Base-by-base conservation (phyloP, 345 rosid species). In the Hypericum perforatum region DNA sequence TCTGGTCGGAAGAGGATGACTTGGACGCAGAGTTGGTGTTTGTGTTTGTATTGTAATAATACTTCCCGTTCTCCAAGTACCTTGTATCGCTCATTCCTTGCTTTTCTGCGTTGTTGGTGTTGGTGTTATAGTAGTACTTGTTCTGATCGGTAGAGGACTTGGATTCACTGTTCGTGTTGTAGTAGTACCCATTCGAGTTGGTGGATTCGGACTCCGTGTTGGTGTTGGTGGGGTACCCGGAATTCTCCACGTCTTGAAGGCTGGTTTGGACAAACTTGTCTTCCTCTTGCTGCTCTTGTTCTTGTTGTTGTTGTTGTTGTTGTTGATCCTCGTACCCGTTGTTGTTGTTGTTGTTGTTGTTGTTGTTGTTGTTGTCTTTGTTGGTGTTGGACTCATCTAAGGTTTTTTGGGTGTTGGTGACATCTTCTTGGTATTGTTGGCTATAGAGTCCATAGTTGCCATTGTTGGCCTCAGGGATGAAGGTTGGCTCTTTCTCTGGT, bases 361-460 rank as follows among this genome's bases (percentile, higher is more conserved):
- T 43, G 61, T 64, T 11, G 47, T 46, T n/a, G 53, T 56, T 56
- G 46, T 15, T 63, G 58, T 73, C 55, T 43, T 7, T 53, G 47
- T 36, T 29, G 42, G 52, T 32, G 22, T 13, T 37, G 57, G 36
- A 22, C 32, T 22, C 32, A 22, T 22, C 32, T 22, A 54, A 59
- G 49, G 63, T 45, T 42, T 65, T 73, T 22, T 22, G 32, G 71
- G 66, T 60, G 63, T 60, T 49, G 29, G 70, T 56, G 11, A 55
- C 49, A 5, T 7, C 43, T 5, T 15, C 50, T 52, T 52, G 7
- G 5, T 70, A 44, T 22, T 61, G 75, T 5, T 68, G 80, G 7
- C 82, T 77, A 11, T 78, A 78, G 4, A 78, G 70, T 14, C 88
- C 88, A 5, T 78, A 82, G 32, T 22, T 22, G 15, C 74, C 78